phyloP scores from a whole-genome alignment of 371 early-diverging fungal genomes.

The Mortierella sp. region DNA sequence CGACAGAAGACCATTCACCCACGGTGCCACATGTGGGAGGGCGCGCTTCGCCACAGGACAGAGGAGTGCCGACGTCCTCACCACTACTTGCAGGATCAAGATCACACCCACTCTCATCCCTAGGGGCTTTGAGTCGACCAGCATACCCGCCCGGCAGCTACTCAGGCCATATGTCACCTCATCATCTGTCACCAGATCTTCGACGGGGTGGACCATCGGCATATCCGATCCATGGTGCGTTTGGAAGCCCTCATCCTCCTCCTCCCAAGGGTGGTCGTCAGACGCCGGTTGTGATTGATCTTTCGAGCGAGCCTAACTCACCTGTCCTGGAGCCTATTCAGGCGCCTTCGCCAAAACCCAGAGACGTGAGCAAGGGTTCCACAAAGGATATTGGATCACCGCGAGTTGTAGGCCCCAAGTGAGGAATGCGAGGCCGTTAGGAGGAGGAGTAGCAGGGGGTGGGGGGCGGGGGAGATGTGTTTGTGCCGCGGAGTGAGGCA shows the following conservation, averaged over 20 bases:
- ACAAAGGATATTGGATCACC: background rate
- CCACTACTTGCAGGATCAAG: background rate
- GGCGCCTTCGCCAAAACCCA: background rate
- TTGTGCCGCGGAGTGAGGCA: background rate
- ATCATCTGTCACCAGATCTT: background rate
- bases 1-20: background rate
- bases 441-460: background rate
- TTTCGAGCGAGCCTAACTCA: slow-evolving; percentile 5
- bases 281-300: slow-evolving; percentile 13
- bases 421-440: background rate
- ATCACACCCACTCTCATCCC: background rate
- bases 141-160: background rate
- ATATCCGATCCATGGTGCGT: background rate
- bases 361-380: background rate
- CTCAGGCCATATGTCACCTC: background rate
- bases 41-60: background rate
- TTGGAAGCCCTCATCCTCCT: background rate
- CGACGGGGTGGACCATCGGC: background rate
- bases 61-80: background rate
- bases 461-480: too few relatives aligned
- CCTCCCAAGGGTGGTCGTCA: background rate
- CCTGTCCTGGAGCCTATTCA: background rate
- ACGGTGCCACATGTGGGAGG: slow-evolving; percentile 1
- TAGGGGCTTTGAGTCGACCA: background rate
- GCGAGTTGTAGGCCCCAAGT: background rate